Percentiles rank a stretch among this genome's conserved stretches.
Conservation (phyloP, 2,329 filamentous ascomycete genomes). For the Aspergillus sp. region DNA sequence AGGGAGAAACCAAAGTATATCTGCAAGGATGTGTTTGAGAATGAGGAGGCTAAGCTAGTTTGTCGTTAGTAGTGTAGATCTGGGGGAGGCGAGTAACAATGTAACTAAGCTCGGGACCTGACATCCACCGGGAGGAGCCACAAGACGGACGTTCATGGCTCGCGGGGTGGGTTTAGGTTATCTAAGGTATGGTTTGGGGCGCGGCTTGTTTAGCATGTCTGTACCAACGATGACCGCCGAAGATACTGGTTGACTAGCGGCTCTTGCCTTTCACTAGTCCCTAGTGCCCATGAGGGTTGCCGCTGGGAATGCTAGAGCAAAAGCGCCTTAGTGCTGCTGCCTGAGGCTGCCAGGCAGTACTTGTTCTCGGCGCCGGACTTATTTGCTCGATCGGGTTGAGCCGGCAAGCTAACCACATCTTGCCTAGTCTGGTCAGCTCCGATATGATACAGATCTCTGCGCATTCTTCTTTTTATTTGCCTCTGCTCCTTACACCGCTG, state of each 20-base stretch:
- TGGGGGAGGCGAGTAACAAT: background rate
- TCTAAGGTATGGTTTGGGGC: slow-evolving; percentile 5
- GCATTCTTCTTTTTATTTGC: background rate
- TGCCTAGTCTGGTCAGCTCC: slow-evolving; percentile 1
- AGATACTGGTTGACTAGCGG: slow-evolving; percentile 10
- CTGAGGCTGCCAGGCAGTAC: background rate
- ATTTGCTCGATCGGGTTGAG: background rate
- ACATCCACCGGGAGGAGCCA: background rate
- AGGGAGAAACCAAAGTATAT: background rate
- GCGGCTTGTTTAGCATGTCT: slow-evolving; percentile 1
- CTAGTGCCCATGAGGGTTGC: background rate
- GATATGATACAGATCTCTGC: slow-evolving; percentile 5
- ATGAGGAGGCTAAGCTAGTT: background rate
- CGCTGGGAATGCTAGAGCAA: slow-evolving; percentile 1
- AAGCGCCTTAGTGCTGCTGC: slow-evolving; percentile 1
- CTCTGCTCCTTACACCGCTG: background rate
- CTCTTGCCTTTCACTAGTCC: slow-evolving; percentile 1
- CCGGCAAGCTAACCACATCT: slow-evolving; percentile 1
- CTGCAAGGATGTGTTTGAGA: slow-evolving; percentile 3
- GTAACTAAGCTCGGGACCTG: background rate
- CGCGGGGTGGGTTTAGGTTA: slow-evolving; percentile 3
- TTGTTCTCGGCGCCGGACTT: slow-evolving; percentile 1
- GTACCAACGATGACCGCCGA: background rate
- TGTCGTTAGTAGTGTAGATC: background rate
- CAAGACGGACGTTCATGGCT: background rate